Conservation (phyloP, 129 eudicot species). For the Escallonia rubra region DNA sequence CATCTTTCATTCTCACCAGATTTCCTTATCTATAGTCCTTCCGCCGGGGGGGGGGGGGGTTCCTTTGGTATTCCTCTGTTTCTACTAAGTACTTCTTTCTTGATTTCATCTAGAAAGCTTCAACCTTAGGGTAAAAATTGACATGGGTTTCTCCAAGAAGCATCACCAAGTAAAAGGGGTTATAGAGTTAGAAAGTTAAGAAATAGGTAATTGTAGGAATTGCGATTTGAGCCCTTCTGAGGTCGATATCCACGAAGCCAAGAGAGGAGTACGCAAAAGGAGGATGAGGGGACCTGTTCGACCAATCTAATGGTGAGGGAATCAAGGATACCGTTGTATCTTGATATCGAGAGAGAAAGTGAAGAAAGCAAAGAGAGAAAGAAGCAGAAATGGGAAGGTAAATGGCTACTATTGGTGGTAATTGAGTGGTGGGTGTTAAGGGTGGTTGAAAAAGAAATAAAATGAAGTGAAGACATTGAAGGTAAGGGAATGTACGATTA, state of each 20-base stretch:
- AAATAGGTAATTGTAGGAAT: constrained; percentile 54
- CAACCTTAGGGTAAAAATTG: neutral
- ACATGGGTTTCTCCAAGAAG: constrained; percentile 48
- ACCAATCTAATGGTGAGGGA: constrained; percentile 64
- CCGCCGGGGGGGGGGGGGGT: neutral
- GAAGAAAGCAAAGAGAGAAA: too few relatives aligned
- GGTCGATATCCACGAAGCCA: constrained; percentile 34
- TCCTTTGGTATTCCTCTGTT: too few relatives aligned
- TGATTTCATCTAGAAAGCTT: neutral
- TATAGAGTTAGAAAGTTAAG: constrained; percentile 32
- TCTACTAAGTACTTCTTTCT: neutral
- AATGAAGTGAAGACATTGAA: too few relatives aligned
- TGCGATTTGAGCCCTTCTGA: constrained; percentile 39
- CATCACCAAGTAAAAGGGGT: constrained; percentile 43
- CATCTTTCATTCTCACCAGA: neutral
- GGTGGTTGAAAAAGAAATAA: too few relatives aligned
- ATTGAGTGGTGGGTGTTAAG: too few relatives aligned
- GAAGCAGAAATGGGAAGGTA: too few relatives aligned
- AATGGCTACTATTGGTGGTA: too few relatives aligned
- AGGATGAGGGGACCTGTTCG: constrained; percentile 24
- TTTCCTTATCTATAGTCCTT: constrained; percentile 5
- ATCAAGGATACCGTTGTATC: constrained; percentile 34
- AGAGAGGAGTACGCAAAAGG: constrained; percentile 23
- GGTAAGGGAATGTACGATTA: too few relatives aligned
- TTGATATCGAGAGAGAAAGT: too few relatives aligned